These are phyloP conservation scores for Nakazawaea molendinolei DNA, from an alignment of 805 yeast species.

Conservation along the genomic window DNA sequence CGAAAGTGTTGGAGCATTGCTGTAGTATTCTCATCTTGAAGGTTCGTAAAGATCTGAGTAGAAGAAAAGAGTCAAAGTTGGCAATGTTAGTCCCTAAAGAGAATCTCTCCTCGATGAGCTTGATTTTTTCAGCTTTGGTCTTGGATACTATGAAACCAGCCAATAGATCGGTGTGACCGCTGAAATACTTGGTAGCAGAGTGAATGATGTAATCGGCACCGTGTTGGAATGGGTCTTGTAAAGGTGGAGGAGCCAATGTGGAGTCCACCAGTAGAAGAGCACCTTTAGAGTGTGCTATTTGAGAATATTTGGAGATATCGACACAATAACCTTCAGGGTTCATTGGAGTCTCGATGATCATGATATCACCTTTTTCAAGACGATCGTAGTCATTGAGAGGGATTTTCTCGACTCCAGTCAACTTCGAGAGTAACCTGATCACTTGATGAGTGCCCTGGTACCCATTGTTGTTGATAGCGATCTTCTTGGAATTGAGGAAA, in stretches of 20 bases:
- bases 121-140: constrained; percentile 24
- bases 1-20: constrained; percentile 39
- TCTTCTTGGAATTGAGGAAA: constrained; percentile 35
- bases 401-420: constrained; percentile 32
- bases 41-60: constrained; percentile 43
- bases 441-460: constrained; percentile 50
- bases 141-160: constrained; percentile 46
- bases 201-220: constrained; percentile 50
- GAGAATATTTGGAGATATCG: constrained; percentile 36
- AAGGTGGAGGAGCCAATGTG: constrained; percentile 51
- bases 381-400: constrained; percentile 27
- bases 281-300: constrained; percentile 34
- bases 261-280: constrained; percentile 44
- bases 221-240: constrained; percentile 42
- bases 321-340: constrained; percentile 42
- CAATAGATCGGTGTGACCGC: constrained; percentile 48
- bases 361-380: constrained; percentile 35
- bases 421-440: constrained; percentile 33
- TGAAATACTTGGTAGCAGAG: constrained; percentile 50
- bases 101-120: constrained; percentile 33
- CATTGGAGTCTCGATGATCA: constrained; percentile 47
- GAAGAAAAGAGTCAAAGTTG: constrained; percentile 40
- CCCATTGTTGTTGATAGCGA: constrained; percentile 38
- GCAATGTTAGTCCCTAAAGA: constrained; percentile 47
- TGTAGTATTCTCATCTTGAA: constrained; percentile 41